Conservation (phyloP, 768 basidiomycete species). For the Flagelloscypha sp. region DNA sequence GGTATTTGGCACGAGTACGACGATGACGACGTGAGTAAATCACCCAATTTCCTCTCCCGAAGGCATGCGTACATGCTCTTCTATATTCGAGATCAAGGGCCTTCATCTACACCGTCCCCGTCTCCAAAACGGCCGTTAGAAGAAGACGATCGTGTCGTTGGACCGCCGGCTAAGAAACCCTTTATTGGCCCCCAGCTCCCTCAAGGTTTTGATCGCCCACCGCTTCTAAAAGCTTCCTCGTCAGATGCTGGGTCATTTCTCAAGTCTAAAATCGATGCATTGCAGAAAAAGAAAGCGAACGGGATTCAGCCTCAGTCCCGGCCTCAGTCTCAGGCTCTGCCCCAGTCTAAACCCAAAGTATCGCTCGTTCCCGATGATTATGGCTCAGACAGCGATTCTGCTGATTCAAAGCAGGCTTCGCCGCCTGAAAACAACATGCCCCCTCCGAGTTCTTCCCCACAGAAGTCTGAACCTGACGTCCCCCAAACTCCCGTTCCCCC, state of each 20-base stretch:
- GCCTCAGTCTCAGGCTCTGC: no score
- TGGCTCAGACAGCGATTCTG: constrained; percentile 21
- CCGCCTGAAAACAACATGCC: constrained; percentile 11
- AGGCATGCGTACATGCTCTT: constrained; percentile 91
- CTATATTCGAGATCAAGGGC: constrained; percentile 75
- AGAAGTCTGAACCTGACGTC: constrained; percentile 15
- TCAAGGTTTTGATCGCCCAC: no score
- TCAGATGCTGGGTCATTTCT: no score
- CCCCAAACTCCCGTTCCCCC: no score
- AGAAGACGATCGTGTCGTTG: constrained; percentile 39
- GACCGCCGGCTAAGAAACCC: constrained; percentile 37
- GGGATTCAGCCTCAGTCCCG: no score
- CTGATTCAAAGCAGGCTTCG: constrained; percentile 6
- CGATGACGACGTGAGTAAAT: constrained; percentile 61
- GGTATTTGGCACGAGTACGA: constrained; percentile 91
- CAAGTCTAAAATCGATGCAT: no score
- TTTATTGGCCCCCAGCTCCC: constrained; percentile 68
- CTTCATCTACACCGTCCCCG: constrained; percentile 11
- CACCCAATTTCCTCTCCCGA: constrained; percentile 47
- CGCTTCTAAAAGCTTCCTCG: constrained; percentile 16
- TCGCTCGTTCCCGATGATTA: constrained; percentile 17
- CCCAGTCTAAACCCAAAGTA: no score
- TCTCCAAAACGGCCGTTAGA: constrained; percentile 23
- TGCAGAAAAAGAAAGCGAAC: constrained; percentile 51
- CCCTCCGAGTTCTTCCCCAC: constrained; percentile 20